phyloP scores from a whole-genome alignment of 306 rosid species.

The Rosa persica region DNA sequence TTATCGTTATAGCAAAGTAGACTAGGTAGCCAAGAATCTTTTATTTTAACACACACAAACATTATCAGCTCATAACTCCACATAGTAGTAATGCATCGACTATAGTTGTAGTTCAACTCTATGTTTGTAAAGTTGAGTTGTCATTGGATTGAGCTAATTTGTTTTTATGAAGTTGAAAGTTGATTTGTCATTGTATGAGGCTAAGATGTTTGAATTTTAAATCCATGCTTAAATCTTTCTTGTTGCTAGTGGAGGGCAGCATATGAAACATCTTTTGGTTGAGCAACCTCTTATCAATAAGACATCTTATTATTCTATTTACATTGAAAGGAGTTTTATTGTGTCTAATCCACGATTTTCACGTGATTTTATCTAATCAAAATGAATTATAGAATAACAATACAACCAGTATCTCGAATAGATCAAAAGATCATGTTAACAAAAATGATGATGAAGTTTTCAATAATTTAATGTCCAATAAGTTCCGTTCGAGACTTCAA shows the following conservation, averaged over 20 bases:
- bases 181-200: not conserved
- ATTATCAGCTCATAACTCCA: not conserved
- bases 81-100: not conserved
- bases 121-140: not conserved
- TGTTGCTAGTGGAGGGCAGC: not conserved
- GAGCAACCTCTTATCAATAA: no score
- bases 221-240: not conserved
- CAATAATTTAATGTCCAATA: not conserved
- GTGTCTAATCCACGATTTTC: no score
- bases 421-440: no score
- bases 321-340: no score
- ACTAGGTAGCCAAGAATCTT: not conserved
- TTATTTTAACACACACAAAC: not conserved
- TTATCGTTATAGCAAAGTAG: not conserved
- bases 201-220: not conserved
- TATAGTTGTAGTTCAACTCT: not conserved
- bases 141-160: not conserved
- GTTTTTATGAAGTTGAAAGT: not conserved
- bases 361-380: no score
- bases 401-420: no score
- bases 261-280: no score
- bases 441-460: no score
- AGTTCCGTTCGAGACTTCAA: not conserved
- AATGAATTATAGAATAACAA: no score
- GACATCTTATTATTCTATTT: no score